Conservation (phyloP, 1,139 yeast genomes). For the Candida anutae region DNA sequence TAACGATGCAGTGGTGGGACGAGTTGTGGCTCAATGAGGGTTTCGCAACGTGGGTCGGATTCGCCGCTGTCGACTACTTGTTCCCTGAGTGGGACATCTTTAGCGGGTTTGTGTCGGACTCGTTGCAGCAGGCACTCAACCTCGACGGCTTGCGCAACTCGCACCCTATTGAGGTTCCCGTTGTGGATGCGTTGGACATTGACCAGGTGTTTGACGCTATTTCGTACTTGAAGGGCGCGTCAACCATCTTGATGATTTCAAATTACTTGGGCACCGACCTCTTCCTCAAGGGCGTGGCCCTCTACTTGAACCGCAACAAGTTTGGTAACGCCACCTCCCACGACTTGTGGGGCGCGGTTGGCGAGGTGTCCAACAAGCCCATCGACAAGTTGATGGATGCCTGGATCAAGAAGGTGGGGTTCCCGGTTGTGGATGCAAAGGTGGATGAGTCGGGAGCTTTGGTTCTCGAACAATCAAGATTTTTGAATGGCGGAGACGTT, state of each 20-base stretch:
- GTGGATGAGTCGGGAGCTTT: conserved; percentile 31
- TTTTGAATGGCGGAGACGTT: conserved; percentile 72
- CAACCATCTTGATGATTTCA: conserved; percentile 63
- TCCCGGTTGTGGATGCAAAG: conserved; percentile 69
- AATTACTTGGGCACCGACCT: conserved; percentile 58
- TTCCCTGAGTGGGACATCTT: conserved; percentile 87
- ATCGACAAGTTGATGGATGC: conserved; percentile 64
- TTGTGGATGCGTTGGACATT: conserved; percentile 69
- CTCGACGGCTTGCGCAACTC: conserved; percentile 70
- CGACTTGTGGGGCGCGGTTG: conserved; percentile 73
- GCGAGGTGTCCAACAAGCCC: conserved; percentile 69
- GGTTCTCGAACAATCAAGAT: conserved; percentile 62
- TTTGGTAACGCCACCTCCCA: conserved; percentile 72
- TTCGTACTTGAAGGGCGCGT: conserved; percentile 79
- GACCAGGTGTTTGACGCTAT: conserved; percentile 83
- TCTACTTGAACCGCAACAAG: conserved; percentile 60
- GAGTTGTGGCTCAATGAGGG: conserved; percentile 90
- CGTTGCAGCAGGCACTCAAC: conserved; percentile 60
- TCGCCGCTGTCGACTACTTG: conserved; percentile 67
- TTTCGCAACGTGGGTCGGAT: conserved; percentile 83
- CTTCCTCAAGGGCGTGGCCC: conserved; percentile 65
- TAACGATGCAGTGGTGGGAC: conserved; percentile 95
- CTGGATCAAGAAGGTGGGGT: conserved; percentile 82
- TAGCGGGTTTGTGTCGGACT: conserved; percentile 62
- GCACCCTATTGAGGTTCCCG: conserved; percentile 86